Evolutionary conservation across 83 land plant genomes (phyloP).

Genomic region (Thuja plicata): DNA sequence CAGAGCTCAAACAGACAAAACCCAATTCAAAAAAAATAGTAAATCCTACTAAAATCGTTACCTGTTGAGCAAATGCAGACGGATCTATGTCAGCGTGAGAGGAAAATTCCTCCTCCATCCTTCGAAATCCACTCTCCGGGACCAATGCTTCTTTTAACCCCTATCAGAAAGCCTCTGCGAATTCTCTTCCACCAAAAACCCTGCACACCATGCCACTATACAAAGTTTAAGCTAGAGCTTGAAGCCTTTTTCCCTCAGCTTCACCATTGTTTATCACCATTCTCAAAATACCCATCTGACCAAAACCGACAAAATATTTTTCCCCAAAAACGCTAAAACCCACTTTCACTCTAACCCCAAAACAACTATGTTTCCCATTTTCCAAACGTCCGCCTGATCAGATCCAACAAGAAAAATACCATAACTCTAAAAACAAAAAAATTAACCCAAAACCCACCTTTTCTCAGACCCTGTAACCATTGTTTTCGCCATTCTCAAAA

Average conservation of each 20-base stretch:
- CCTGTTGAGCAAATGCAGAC: conserved; percentile 10
- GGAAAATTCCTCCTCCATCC: conserved; percentile 12
- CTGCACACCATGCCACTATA: background rate
- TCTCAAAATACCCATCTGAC: background rate
- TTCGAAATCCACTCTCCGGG: conserved; percentile 5
- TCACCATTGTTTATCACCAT: background rate
- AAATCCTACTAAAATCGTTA: background rate
- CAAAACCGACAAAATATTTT: background rate
- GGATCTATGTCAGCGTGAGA: conserved; percentile 6
- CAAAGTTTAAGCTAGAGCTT: background rate
- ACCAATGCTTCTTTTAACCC: background rate
- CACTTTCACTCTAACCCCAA: background rate
- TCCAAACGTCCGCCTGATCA: background rate
- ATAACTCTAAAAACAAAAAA: too few species aligned
- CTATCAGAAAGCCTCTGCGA: background rate
- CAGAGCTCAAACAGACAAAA: background rate
- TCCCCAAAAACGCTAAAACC: background rate
- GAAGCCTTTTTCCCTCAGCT: background rate
- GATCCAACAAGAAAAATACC: background rate
- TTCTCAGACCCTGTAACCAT: background rate
- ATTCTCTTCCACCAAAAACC: background rate
- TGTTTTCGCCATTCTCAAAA: background rate
- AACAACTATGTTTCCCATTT: background rate
- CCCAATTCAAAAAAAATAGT: background rate
- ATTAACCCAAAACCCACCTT: background rate